Evolutionary conservation across 1,139 yeast genomes (phyloP).

Genomic region (Pichia kudriavzevii): DNA sequence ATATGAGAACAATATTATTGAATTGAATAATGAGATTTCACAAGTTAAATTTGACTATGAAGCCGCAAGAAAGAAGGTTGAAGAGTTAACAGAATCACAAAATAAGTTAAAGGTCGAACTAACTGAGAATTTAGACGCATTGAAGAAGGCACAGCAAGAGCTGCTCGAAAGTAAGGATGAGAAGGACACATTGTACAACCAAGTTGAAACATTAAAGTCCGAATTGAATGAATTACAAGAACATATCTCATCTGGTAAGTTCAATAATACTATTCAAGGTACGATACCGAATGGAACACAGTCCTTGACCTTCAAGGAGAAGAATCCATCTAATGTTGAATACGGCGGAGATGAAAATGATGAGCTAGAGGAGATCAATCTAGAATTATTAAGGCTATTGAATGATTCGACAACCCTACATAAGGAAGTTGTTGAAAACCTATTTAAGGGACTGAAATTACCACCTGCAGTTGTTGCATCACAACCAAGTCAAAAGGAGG

Average conservation of each 20-base stretch:
- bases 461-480: conserved; percentile 79
- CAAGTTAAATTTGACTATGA: conserved; percentile 53
- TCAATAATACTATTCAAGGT: conserved; percentile 15
- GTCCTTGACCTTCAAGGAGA: conserved; percentile 20
- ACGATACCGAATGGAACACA: conserved; percentile 29
- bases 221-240: conserved; percentile 28
- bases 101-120: conserved; percentile 57
- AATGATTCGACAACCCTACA: conserved; percentile 77
- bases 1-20: conserved; percentile 45
- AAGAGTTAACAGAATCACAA: conserved; percentile 59
- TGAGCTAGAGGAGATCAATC: conserved; percentile 61
- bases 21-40: conserved; percentile 51
- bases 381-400: conserved; percentile 62
- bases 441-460: conserved; percentile 79
- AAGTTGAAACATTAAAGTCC: conserved; percentile 58
- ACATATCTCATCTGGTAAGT: conserved; percentile 20
- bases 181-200: conserved; percentile 53
- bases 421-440: conserved; percentile 80
- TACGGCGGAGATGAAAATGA: conserved; percentile 37
- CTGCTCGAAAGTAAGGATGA: conserved; percentile 58
- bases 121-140: conserved; percentile 50
- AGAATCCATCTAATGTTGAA: conserved; percentile 9
- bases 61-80: conserved; percentile 55
- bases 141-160: conserved; percentile 55
- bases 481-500: conserved; percentile 81